Evolutionary conservation across 2,329 filamentous ascomycete genomes (phyloP).

Genomic region (Penicillium concentricum): DNA sequence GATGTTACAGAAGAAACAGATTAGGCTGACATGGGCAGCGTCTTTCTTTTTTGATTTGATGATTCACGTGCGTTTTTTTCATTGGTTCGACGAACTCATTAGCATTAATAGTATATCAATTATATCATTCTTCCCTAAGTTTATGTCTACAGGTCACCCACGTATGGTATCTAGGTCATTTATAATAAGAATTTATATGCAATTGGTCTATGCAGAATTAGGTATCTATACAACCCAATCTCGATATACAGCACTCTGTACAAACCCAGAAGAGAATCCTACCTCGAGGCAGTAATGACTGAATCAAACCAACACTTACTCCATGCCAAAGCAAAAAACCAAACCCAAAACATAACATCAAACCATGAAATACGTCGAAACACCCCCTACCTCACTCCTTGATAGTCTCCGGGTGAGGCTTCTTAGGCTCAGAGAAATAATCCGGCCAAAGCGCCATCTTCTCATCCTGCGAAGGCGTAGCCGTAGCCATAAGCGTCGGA

Average conservation of each 20-base stretch:
- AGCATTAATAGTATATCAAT: slow-evolving; percentile 1
- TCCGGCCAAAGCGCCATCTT: slow-evolving; percentile 65
- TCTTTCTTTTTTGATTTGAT: background rate
- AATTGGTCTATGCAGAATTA: background rate
- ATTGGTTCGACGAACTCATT: background rate
- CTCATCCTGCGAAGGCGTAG: slow-evolving; percentile 57
- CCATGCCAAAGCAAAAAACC: background rate
- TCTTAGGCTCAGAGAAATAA: slow-evolving; percentile 47
- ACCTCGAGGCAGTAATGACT: background rate
- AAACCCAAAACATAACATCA: background rate
- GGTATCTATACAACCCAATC: background rate
- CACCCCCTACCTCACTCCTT: slow-evolving; percentile 7
- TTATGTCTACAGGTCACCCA: background rate
- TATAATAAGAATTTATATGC: background rate
- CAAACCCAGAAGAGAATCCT: background rate
- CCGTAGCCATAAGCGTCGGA: slow-evolving; percentile 48
- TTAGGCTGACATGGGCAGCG: background rate
- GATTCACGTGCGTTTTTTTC: background rate
- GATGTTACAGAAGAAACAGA: slow-evolving; percentile 39
- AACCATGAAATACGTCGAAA: background rate
- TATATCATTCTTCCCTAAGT: too few species aligned
- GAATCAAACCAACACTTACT: slow-evolving; percentile 1
- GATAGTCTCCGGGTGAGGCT: slow-evolving; percentile 34
- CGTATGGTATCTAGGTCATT: too few species aligned
- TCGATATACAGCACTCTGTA: background rate